Evolutionary conservation across 2,329 filamentous ascomycete genomes (phyloP).

Genomic region (Penicillium sp.): DNA sequence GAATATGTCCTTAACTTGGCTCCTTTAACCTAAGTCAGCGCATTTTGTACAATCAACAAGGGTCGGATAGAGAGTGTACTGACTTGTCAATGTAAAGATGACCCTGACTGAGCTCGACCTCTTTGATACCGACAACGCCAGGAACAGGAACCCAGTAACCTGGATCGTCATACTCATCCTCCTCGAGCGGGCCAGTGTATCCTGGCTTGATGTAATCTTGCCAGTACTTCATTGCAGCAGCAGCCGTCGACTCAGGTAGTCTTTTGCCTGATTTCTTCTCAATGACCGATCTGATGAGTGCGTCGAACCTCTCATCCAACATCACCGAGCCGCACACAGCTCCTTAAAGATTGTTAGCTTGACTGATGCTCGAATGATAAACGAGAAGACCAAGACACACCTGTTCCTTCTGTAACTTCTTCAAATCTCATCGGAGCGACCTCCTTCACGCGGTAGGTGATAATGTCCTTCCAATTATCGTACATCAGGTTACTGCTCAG

Average conservation of each 20-base stretch:
- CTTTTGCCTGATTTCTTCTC: conserved; percentile 20
- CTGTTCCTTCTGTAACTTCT: conserved; percentile 33
- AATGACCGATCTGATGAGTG: conserved; percentile 25
- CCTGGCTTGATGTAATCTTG: conserved; percentile 31
- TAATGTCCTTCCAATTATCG: conserved; percentile 27
- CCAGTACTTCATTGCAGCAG: conserved; percentile 33
- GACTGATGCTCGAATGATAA: no score
- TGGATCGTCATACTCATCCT: conserved; percentile 27
- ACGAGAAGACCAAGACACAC: conserved; percentile 8
- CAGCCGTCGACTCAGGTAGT: conserved; percentile 23
- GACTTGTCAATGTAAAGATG: not conserved
- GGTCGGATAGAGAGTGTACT: conserved; percentile 1
- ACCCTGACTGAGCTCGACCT: conserved; percentile 14
- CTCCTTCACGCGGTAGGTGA: conserved; percentile 31
- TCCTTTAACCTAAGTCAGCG: not conserved
- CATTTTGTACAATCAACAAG: not conserved
- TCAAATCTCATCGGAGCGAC: conserved; percentile 22
- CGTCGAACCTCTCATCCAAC: conserved; percentile 31
- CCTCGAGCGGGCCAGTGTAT: conserved; percentile 19
- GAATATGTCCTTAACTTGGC: conserved; percentile 28
- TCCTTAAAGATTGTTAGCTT: conserved; percentile 16
- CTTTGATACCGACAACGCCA: conserved; percentile 14
- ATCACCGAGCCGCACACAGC: conserved; percentile 34
- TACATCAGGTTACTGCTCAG: not conserved
- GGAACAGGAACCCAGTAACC: conserved; percentile 25